Evolutionary conservation across 2,329 filamentous ascomycete species (phyloP), one percentile per base, ranked within the genome.

Genomic region (Claviceps sp.): DNA sequence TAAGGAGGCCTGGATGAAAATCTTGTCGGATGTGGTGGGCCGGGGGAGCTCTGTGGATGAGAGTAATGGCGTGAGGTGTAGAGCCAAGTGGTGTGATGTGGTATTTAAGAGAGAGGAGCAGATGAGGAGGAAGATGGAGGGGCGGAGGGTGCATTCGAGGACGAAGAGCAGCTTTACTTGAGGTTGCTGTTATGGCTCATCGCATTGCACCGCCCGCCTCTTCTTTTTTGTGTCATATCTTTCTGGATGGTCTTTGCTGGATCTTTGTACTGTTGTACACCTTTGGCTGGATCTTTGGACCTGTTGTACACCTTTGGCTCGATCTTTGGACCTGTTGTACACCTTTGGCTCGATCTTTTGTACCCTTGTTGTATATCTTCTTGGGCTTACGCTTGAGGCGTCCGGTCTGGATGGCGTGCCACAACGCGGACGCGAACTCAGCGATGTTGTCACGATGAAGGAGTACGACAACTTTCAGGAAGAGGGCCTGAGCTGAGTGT

Each of bases 1-100:
- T 63, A 98, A 97, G 71, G 88, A 95, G 46, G 85, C 82, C 51
- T 98, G 93, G 93, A 93, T 98, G 86, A 83, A 82, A 65, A 85
- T 88, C 14, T 79, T 98, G 22, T 77, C 77, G 3, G 89, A 97
- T 44, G 75, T 82, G 50, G 75, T 81, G 54, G 77, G 79, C 38
- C 79, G 80, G 42, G 70, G 74, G 53, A 67, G 68, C 53, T 63
- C 64, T 37, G 74, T 75, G 13, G 76, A 77, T 43, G 74, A 73
- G 26, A 57, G 59, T 41, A 61, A 57, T 18, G 67, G 63, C n/a
- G 62, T 68, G 34, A 71, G 72, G 52, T 66, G 70, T 54, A 72
- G 73, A 60, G 71, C 74, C 54, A 81, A 81, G 67, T 86, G 82
- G 82, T 85, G 81, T 60, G 81, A 85, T 55, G 66, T 83, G 57